Evolutionary conservation across 768 basidiomycete species (phyloP).

Genomic region (Termitomyces sp.): DNA sequence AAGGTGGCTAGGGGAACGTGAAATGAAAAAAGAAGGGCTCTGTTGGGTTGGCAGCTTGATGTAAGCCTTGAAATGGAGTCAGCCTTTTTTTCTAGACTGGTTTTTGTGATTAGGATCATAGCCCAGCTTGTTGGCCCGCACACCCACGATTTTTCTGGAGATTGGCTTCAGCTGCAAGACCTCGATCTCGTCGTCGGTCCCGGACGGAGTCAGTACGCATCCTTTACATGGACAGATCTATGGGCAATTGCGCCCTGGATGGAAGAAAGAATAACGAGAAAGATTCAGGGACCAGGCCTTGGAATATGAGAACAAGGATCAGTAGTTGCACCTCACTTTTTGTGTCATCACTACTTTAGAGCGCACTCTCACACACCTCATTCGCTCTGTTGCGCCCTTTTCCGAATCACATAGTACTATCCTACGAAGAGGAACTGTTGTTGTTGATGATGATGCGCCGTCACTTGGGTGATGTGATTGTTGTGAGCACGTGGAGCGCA

Average conservation of each 20-base stretch:
- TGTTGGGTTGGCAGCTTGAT: constrained; percentile 73
- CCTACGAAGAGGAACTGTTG: constrained; percentile 1
- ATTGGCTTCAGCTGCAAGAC: constrained; percentile 35
- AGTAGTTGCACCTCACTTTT: neutral
- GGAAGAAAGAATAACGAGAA: constrained; percentile 54
- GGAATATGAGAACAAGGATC: constrained; percentile 34
- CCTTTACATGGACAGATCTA: constrained; percentile 66
- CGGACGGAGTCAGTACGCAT: constrained; percentile 56
- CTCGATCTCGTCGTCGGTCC: constrained; percentile 40
- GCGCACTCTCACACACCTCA: neutral
- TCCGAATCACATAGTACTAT: neutral
- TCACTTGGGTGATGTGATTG: neutral
- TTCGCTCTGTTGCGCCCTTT: neutral
- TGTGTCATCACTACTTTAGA: constrained; percentile 1
- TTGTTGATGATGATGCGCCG: neutral
- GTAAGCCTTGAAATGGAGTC: constrained; percentile 18
- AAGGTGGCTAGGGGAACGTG: constrained; percentile 51
- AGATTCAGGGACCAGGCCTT: constrained; percentile 67
- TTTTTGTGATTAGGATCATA: constrained; percentile 41
- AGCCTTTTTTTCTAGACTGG: neutral
- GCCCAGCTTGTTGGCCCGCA: constrained; percentile 49
- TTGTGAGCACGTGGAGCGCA: constrained; percentile 11
- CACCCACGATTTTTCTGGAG: constrained; percentile 28
- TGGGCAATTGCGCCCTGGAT: constrained; percentile 77
- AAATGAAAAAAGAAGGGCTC: constrained; percentile 50